Evolutionary conservation across 805 yeast species (phyloP), one percentile per base, ranked within the genome.

Genomic region (Ogataea pini): DNA sequence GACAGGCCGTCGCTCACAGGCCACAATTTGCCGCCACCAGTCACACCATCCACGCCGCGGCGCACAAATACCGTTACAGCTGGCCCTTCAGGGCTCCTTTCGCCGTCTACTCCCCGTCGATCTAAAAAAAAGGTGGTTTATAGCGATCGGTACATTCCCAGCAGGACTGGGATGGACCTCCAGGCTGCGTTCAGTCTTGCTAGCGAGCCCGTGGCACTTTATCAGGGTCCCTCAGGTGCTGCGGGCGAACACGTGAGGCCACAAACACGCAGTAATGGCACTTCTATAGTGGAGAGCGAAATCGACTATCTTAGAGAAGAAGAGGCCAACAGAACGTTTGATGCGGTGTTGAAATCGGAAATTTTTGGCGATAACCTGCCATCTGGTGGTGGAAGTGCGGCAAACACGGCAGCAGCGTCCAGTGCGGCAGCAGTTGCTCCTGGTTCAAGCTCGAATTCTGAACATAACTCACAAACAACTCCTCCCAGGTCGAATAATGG

Each of bases 101-200:
- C 77, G 9, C 72, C 75, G 2, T 63, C 74, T 2, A 79, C 82
- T 1, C 74, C 82, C 22, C 65, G 82, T 60, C 65, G 83, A 49
- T 49, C 56, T 2, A 64, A 64, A 49, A 71, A 73, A 46, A 75
- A 75, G 47, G 67, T 78, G 2, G 72, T 80, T 0, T 87, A 86
- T 67, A 83, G 87, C 53, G 99, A 91, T 66, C 72, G 98, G 47
- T 89, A 82, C 65, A 88, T 94, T 22, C 99, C 99, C 4, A 82
- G 80, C 51, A 70, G 99, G 42, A 83, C 88, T 1, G 96, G 96
- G 0, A 79, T 89, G 20, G 95, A 89, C 59, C 71, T 92, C 13
- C 94, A 89, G 60, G 89, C 97, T 0, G 96, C 96, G 7, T 85
- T 82, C 64, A 78, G 82, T 49, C 68, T 83, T 42, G 75, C 57